These are phyloP conservation scores for Cladosporium sp. DNA, from an alignment of 2,329 filamentous ascomycete genomes.

Conservation along the genomic window DNA sequence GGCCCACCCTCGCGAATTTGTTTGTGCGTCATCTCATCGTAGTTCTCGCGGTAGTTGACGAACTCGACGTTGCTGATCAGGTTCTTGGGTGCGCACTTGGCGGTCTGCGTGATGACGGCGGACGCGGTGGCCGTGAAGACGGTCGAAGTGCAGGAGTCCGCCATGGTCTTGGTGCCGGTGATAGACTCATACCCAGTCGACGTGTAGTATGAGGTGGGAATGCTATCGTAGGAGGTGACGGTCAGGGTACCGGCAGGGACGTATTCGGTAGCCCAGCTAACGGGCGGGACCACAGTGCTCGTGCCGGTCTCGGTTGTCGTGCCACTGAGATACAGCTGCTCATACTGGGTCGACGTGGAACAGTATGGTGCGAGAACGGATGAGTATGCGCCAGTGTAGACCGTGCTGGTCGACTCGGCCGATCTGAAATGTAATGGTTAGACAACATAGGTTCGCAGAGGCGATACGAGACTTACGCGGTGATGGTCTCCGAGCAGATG, in stretches of 20 bases:
- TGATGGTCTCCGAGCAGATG: not conserved
- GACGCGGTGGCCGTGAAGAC: slow-evolving; percentile 8
- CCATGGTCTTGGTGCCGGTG: not conserved
- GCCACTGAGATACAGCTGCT: not conserved
- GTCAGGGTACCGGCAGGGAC: not conserved
- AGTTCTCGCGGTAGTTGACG: not conserved
- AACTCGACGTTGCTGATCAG: slow-evolving; percentile 2
- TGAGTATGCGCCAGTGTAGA: slow-evolving; percentile 9
- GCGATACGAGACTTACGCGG: not conserved
- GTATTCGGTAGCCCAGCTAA: not conserved
- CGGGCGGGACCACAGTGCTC: not conserved
- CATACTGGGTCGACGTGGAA: not conserved
- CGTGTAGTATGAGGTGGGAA: not conserved
- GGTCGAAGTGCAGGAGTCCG: slow-evolving; percentile 1
- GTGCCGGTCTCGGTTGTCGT: slow-evolving; percentile 1
- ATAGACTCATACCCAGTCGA: not conserved
- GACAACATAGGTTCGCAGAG: not conserved
- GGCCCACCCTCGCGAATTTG: not conserved
- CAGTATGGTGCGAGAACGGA: not conserved
- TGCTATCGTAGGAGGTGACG: not conserved
- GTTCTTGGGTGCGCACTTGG: slow-evolving; percentile 8
- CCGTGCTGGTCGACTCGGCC: slow-evolving; percentile 2
- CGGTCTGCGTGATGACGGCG: not conserved
- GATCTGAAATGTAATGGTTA: not conserved
- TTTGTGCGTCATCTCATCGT: not conserved